These are phyloP conservation scores for Zoysia matrella DNA, from an alignment of 202 grass and related monocot species.

Conservation along the genomic window DNA sequence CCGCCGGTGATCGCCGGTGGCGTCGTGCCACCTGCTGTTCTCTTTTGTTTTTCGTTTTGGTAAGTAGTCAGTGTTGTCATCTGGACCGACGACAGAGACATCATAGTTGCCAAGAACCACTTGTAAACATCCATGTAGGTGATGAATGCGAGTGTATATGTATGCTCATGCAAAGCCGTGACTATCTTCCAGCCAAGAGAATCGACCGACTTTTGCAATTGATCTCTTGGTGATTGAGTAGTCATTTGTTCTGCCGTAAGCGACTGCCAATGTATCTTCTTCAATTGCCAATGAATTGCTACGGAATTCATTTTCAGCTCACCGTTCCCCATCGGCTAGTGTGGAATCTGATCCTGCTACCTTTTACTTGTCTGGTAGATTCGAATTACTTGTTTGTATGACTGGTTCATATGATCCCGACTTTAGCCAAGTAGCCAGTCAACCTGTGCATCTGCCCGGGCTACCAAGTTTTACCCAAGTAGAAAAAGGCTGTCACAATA, in stretches of 20 bases:
- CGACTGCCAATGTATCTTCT: conserved; percentile 14
- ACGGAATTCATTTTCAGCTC: neutral
- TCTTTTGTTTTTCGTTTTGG: conserved; percentile 11
- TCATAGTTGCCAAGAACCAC: conserved; percentile 46
- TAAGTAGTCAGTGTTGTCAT: conserved; percentile 16
- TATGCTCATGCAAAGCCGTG: conserved; percentile 17
- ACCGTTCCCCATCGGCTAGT: neutral
- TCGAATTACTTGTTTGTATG: conserved; percentile 20
- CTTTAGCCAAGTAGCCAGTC: too few species aligned
- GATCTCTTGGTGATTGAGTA: conserved; percentile 29
- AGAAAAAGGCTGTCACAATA: too few species aligned
- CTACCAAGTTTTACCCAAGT: too few species aligned
- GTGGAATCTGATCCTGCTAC: conserved; percentile 41
- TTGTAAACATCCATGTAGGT: conserved; percentile 58
- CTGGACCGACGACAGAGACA: neutral
- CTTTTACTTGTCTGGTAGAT: conserved; percentile 21
- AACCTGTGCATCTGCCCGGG: too few species aligned
- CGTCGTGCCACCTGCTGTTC: neutral
- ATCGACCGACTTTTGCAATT: conserved; percentile 18
- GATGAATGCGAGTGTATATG: conserved; percentile 35
- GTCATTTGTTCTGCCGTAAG: conserved; percentile 16
- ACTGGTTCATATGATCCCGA: conserved; percentile 14
- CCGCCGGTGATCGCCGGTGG: neutral
- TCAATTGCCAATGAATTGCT: neutral
- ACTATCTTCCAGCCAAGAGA: conserved; percentile 2